These are phyloP conservation scores for Trifolium fragiferum DNA, from an alignment of 306 rosid genomes.

Conservation along the genomic window DNA sequence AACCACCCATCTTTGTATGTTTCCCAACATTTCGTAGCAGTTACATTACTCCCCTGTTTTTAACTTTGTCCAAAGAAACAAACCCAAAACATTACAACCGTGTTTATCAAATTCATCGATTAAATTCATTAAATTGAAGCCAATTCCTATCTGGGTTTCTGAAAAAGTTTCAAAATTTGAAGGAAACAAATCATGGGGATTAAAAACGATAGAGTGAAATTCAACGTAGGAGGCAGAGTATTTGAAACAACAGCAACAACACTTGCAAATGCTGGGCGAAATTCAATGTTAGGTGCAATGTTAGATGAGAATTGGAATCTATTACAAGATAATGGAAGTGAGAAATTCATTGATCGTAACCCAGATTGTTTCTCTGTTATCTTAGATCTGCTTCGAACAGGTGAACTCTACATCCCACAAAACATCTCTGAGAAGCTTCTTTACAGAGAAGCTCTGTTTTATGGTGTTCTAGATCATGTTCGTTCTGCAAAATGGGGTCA, in stretches of 20 bases:
- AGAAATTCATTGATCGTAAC: slow-evolving; percentile 88
- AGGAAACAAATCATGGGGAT: slow-evolving; percentile 58
- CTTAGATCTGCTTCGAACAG: slow-evolving; percentile 84
- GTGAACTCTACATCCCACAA: slow-evolving; percentile 61
- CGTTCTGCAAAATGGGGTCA: slow-evolving; percentile 85
- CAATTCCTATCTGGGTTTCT: slow-evolving; percentile 48
- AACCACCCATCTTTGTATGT: not conserved
- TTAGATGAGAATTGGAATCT: slow-evolving; percentile 82
- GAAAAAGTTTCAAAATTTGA: slow-evolving; percentile 32
- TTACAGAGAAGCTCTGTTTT: slow-evolving; percentile 80
- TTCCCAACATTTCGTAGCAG: slow-evolving; percentile 4
- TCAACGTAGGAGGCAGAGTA: slow-evolving; percentile 93
- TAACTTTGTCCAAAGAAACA: not conserved
- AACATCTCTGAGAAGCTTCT: slow-evolving; percentile 74
- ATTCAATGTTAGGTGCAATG: slow-evolving; percentile 88
- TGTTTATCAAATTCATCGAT: slow-evolving; percentile 2
- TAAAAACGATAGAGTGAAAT: slow-evolving; percentile 69
- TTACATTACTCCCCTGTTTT: slow-evolving; percentile 20
- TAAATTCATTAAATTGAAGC: slow-evolving; percentile 14
- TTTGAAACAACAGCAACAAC: slow-evolving; percentile 91
- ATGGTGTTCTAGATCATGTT: slow-evolving; percentile 77
- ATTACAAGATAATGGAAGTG: slow-evolving; percentile 35
- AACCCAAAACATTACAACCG: not conserved
- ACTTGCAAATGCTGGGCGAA: slow-evolving; percentile 87
- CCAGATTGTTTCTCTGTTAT: slow-evolving; percentile 83